These are phyloP conservation scores for Combretum micranthum DNA, from an alignment of 345 rosid genomes.

Conservation along the genomic window DNA sequence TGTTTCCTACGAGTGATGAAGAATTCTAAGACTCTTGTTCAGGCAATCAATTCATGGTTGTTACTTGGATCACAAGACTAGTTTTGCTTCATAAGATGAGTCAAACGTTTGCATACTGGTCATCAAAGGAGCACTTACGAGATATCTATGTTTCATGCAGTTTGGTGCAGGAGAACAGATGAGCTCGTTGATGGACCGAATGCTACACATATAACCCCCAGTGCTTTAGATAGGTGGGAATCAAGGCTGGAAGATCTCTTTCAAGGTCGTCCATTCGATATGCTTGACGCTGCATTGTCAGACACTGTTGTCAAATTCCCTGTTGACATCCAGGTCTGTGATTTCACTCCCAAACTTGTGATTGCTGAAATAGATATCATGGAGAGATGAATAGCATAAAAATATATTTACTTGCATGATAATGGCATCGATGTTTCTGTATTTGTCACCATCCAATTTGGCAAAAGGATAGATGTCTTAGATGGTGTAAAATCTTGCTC, in stretches of 20 bases:
- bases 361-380: not conserved
- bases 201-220: conserved; percentile 25
- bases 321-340: conserved; percentile 42
- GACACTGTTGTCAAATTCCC: conserved; percentile 45
- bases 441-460: too few species aligned
- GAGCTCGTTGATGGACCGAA: conserved; percentile 56
- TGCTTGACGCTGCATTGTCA: conserved; percentile 54
- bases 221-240: conserved; percentile 55
- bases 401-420: too few species aligned
- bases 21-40: too few species aligned
- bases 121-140: too few species aligned
- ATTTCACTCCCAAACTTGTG: not conserved
- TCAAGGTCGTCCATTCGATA: conserved; percentile 44
- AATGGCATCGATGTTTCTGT: too few species aligned
- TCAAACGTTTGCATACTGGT: too few species aligned
- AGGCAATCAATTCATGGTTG: too few species aligned
- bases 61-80: too few species aligned
- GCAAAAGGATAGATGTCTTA: too few species aligned
- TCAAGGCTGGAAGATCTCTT: conserved; percentile 52
- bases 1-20: too few species aligned
- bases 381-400: not conserved
- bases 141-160: conserved; percentile 11
- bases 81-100: too few species aligned
- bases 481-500: too few species aligned
- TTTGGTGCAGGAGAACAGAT: conserved; percentile 65